These are phyloP conservation scores for Lachancea dasiensis DNA, from an alignment of 805 yeast species.

Conservation along the genomic window DNA sequence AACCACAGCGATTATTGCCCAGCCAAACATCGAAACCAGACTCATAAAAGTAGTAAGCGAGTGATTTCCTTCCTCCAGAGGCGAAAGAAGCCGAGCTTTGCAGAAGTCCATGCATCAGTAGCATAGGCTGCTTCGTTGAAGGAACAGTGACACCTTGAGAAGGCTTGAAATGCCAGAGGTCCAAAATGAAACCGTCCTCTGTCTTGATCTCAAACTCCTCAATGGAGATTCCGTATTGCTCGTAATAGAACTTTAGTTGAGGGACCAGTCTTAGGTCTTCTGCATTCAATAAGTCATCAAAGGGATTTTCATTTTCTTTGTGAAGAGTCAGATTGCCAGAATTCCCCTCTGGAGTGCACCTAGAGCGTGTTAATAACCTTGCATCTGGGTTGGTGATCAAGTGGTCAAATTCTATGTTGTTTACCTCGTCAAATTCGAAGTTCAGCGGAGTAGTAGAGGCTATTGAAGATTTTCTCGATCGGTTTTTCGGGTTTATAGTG, in stretches of 20 bases:
- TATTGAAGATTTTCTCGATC: conserved; percentile 13
- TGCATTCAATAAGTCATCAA: conserved; percentile 19
- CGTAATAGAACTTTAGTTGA: conserved; percentile 63
- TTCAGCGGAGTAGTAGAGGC: conserved; percentile 20
- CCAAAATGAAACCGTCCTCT: conserved; percentile 72
- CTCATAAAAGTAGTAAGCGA: conserved; percentile 52
- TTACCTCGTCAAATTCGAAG: conserved; percentile 15
- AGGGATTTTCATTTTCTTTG: conserved; percentile 21
- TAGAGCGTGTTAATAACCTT: conserved; percentile 6
- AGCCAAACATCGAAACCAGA: conserved; percentile 83
- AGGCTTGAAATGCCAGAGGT: conserved; percentile 45
- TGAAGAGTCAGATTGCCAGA: conserved; percentile 1
- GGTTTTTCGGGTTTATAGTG: conserved; percentile 11
- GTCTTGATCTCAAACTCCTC: conserved; percentile 59
- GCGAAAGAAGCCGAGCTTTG: conserved; percentile 84
- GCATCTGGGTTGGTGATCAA: conserved; percentile 20
- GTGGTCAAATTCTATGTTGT: conserved; percentile 29
- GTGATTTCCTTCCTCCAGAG: conserved; percentile 73
- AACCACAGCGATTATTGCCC: conserved; percentile 87
- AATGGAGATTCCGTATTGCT: conserved; percentile 52
- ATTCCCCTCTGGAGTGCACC: not conserved
- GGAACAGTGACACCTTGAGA: conserved; percentile 11
- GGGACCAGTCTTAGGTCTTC: conserved; percentile 37
- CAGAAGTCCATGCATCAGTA: conserved; percentile 79
- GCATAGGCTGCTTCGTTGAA: conserved; percentile 48